Evolutionary conservation across 2,329 filamentous ascomycete species (phyloP).

Genomic region (Aspergillus vadensis): DNA sequence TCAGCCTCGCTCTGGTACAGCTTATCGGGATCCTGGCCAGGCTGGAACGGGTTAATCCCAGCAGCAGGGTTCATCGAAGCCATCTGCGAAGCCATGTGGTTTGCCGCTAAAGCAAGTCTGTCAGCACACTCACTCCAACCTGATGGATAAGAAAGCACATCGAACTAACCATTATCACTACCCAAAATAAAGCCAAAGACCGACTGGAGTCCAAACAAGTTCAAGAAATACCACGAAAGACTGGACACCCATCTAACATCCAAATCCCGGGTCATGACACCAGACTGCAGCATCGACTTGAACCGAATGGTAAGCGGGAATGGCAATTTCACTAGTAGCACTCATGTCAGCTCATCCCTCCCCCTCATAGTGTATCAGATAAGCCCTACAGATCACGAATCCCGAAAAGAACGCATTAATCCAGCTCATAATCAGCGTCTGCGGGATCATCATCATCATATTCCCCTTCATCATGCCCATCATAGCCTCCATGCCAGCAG

Average conservation of each 20-base stretch:
- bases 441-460: constrained; percentile 99
- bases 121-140: constrained; percentile 1
- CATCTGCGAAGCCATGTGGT: constrained; percentile 86
- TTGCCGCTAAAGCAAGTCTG: constrained; percentile 66
- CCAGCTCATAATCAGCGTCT: constrained; percentile 99
- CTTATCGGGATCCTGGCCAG: constrained; percentile 93
- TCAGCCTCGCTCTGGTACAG: constrained; percentile 90
- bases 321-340: constrained; percentile 79
- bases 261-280: constrained; percentile 91
- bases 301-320: constrained; percentile 98
- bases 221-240: constrained; percentile 98
- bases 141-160: background rate
- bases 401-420: constrained; percentile 99
- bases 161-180: constrained; percentile 81
- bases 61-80: constrained; percentile 70
- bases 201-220: constrained; percentile 92
- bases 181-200: constrained; percentile 97
- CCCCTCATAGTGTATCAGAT: background rate
- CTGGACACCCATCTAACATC: constrained; percentile 98
- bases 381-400: constrained; percentile 83
- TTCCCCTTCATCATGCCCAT: constrained; percentile 99
- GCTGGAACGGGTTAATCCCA: constrained; percentile 74
- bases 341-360: constrained; percentile 13
- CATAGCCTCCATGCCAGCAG: constrained; percentile 98
- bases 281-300: constrained; percentile 98